Evolutionary conservation across 306 rosid genomes (phyloP), one percentile per base, ranked within the genome.

Genomic region (Cucumis cinereus): DNA sequence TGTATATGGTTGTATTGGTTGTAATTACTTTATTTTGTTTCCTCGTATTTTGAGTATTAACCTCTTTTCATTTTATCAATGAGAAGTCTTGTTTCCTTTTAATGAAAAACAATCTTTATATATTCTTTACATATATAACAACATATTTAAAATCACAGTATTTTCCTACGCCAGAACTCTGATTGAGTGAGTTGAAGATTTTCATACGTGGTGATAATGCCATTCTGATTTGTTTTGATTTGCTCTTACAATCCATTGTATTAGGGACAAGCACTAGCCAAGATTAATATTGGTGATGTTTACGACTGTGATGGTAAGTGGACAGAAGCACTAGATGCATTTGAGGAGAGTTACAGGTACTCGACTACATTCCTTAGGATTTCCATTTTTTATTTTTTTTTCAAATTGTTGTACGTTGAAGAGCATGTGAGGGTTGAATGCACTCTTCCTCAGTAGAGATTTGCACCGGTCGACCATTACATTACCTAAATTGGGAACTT

Each of bases 211-310:
- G 53, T 38, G 30, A 40, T 66, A 4, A 2, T 20, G 24, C 12
- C 8, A 35, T n/a, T 22, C 59, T 71, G 38, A 15, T 76, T 80
- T 79, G 41, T 78, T 50, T 50, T 83, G 80, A 81, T 77, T 20
- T 77, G 79, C 75, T 52, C 80, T 35, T 54, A 67, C 80, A 75
- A 19, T 69, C 74, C 74, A 11, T 69, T 43, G 36, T 83, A 66
- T 81, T 80, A 94, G 97, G 97, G 97, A 43, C 96, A 91, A 84
- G 97, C 96, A 70, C 70, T 87, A 9, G 84, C 86, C 74, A 88
- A 91, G 83, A 85, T 83, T 57, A 84, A 88, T 70, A 87, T 91
- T 36, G 98, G 97, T 53, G 82, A 86, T 79, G 88, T 91, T 83
- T 87, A 87, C 83, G 97, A 94, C 84, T 87, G 86, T 86, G 83